phyloP scores from a whole-genome alignment of 306 rosid genomes.

The Adenanthera pavonina region DNA sequence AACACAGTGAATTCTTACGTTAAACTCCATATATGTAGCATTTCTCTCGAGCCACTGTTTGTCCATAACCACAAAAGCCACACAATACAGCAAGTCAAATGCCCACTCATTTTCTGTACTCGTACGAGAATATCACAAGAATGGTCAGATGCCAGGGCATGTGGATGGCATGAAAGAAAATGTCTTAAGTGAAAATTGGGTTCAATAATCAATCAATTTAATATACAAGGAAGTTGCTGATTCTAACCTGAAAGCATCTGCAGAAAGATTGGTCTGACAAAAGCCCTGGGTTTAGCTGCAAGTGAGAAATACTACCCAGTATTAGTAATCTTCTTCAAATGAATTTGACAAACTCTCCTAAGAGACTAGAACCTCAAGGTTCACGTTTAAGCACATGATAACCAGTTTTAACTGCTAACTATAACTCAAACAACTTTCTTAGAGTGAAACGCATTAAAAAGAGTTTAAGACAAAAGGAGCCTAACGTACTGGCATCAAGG shows the following conservation, averaged over 20 bases:
- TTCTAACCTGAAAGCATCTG: conserved; percentile 82
- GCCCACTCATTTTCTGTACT: conserved; percentile 85
- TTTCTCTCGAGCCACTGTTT: conserved; percentile 83
- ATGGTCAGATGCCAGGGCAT: neutral
- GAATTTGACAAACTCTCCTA: conserved; percentile 19
- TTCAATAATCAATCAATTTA: neutral
- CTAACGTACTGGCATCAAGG: conserved; percentile 70
- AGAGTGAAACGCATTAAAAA: conserved; percentile 8
- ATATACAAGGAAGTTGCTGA: conserved; percentile 9
- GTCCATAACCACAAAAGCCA: conserved; percentile 86
- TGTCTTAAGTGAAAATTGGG: conserved; percentile 20
- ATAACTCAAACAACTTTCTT: neutral
- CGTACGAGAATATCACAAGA: conserved; percentile 10
- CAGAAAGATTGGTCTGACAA: conserved; percentile 71
- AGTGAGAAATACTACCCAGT: conserved; percentile 29
- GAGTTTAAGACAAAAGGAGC: neutral
- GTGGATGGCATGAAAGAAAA: conserved; percentile 1
- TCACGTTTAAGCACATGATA: conserved; percentile 17
- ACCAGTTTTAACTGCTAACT: conserved; percentile 15
- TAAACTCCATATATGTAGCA: conserved; percentile 93
- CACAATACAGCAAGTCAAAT: conserved; percentile 88
- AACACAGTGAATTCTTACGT: conserved; percentile 58
- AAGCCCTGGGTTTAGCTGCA: conserved; percentile 86
- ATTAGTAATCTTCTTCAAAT: conserved; percentile 35
- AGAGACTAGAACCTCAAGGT: conserved; percentile 1